These are phyloP conservation scores for Raffaelea albimanens DNA, from an alignment of 2,329 filamentous ascomycete genomes.

Conservation along the genomic window DNA sequence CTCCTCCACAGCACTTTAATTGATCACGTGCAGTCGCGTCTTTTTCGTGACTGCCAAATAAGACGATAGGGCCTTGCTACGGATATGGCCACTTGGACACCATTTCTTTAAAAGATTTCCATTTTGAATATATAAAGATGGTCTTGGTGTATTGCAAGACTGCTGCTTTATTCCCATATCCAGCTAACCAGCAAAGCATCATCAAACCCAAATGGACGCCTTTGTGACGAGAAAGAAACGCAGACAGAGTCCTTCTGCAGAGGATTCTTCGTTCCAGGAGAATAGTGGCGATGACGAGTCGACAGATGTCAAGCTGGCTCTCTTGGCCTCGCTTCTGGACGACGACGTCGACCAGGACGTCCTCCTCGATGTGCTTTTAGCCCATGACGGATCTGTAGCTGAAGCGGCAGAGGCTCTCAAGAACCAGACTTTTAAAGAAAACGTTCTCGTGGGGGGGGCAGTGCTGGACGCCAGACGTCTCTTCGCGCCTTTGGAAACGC, in stretches of 20 bases:
- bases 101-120: slow-evolving; percentile 5
- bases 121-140: too few species aligned
- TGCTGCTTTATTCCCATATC: background rate
- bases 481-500: slow-evolving; percentile 41
- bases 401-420: slow-evolving; percentile 43
- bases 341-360: slow-evolving; percentile 47
- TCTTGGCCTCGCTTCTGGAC: slow-evolving; percentile 70
- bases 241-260: background rate
- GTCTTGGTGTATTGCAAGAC: too few species aligned
- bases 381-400: slow-evolving; percentile 67
- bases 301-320: slow-evolving; percentile 81
- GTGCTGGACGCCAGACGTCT: slow-evolving; percentile 51
- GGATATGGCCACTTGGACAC: too few species aligned
- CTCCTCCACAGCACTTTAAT: too few species aligned
- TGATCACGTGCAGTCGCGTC: slow-evolving; percentile 14
- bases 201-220: slow-evolving; percentile 37
- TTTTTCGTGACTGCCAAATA: background rate
- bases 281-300: slow-evolving; percentile 51
- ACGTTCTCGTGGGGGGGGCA: background rate
- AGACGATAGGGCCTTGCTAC: too few species aligned
- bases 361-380: slow-evolving; percentile 70
- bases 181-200: background rate
- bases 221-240: slow-evolving; percentile 37
- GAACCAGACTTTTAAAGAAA: slow-evolving; percentile 7
- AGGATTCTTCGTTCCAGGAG: background rate